Evolutionary conservation across 176 grass and related monocot genomes (phyloP).

Genomic region (Oryza australiensis): DNA sequence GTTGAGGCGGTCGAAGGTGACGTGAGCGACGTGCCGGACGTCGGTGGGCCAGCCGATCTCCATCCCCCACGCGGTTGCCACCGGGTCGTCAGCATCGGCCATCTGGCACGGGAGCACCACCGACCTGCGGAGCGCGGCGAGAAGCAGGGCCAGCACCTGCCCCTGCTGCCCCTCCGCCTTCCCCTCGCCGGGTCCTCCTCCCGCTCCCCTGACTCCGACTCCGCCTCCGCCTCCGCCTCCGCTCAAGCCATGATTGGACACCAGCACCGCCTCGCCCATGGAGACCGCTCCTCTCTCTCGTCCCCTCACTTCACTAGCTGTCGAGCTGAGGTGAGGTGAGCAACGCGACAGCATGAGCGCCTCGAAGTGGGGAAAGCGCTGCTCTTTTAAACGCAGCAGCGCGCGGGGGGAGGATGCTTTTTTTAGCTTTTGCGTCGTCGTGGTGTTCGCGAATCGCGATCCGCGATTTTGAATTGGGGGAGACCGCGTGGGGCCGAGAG

Average conservation of each 20-base stretch:
- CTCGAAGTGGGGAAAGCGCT: slow-evolving; percentile 30
- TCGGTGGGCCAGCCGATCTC: slow-evolving; percentile 89
- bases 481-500: slow-evolving; percentile 25
- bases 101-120: slow-evolving; percentile 66
- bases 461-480: not conserved
- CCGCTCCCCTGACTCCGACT: not conserved
- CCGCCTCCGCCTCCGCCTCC: slow-evolving; percentile 9
- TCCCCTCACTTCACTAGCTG: not conserved
- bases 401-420: not conserved
- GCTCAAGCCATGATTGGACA: slow-evolving; percentile 29
- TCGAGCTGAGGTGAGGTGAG: not conserved
- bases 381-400: slow-evolving; percentile 16
- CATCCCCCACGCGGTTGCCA: slow-evolving; percentile 42
- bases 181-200: slow-evolving; percentile 17
- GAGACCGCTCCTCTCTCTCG: not conserved
- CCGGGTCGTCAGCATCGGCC: slow-evolving; percentile 33
- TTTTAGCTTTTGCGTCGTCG: slow-evolving; percentile 18
- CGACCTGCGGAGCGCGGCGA: slow-evolving; percentile 61
- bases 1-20: slow-evolving; percentile 93
- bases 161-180: slow-evolving; percentile 50
- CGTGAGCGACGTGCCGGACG: slow-evolving; percentile 91
- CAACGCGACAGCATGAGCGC: not conserved
- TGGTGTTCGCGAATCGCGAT: slow-evolving; percentile 23
- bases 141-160: slow-evolving; percentile 51
- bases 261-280: slow-evolving; percentile 51